Evolutionary conservation across 2,329 filamentous ascomycete genomes (phyloP).

Genomic region (Trichothecium sympodiale): DNA sequence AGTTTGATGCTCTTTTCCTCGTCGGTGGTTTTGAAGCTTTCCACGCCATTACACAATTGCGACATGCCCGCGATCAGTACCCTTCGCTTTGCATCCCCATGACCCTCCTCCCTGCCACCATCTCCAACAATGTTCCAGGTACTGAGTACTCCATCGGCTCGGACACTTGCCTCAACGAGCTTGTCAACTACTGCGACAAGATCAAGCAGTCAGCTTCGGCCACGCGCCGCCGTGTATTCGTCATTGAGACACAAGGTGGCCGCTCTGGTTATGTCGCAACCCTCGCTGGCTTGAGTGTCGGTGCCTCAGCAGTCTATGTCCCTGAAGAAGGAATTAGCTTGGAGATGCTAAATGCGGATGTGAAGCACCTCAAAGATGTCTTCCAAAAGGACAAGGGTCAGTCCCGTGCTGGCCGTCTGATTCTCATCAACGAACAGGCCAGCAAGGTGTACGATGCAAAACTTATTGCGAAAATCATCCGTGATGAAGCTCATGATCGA

Average conservation of each 20-base stretch:
- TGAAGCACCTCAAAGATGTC: conserved; percentile 75
- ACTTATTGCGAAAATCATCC: conserved; percentile 90
- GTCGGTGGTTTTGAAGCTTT: conserved; percentile 96
- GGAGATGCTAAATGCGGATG: conserved; percentile 84
- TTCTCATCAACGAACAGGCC: conserved; percentile 93
- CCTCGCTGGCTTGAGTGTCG: conserved; percentile 80
- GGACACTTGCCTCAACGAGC: conserved; percentile 90
- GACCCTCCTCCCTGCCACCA: conserved; percentile 84
- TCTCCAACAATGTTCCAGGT: conserved; percentile 96
- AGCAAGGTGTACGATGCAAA: conserved; percentile 85
- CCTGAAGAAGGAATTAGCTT: conserved; percentile 93
- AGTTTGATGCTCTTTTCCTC: conserved; percentile 84
- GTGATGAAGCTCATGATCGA: conserved; percentile 79
- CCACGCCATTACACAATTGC: conserved; percentile 79
- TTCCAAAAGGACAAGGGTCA: conserved; percentile 81
- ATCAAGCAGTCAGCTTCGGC: conserved; percentile 96
- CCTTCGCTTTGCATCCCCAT: conserved; percentile 87
- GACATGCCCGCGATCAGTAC: conserved; percentile 67
- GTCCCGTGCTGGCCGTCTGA: conserved; percentile 81
- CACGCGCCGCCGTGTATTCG: conserved; percentile 85
- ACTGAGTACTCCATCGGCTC: conserved; percentile 96
- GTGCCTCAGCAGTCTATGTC: conserved; percentile 87
- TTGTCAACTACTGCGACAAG: conserved; percentile 92
- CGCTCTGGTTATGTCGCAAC: conserved; percentile 90
- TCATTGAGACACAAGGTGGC: conserved; percentile 95